These are phyloP conservation scores for Globisporangium abappressorium DNA, from an alignment of 352 stramenopile genomes.

Conservation along the genomic window DNA sequence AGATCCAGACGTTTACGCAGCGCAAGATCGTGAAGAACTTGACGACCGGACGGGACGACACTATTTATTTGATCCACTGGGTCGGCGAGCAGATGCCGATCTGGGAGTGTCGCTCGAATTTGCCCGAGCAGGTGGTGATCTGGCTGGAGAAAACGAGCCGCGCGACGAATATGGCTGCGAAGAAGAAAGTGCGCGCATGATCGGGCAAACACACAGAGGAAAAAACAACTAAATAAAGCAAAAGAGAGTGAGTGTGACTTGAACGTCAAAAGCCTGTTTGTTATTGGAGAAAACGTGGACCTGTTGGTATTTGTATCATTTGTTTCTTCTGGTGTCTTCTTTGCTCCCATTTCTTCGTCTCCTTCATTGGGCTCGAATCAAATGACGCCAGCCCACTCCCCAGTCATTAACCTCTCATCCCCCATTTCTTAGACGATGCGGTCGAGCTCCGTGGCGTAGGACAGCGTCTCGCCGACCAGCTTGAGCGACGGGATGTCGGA, in stretches of 20 bases:
- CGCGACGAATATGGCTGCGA: slow-evolving; percentile 19
- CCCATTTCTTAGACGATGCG: slow-evolving; percentile 80
- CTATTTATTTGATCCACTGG: slow-evolving; percentile 78
- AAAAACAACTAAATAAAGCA: neutral
- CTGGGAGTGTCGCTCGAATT: slow-evolving; percentile 54
- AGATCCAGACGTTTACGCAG: slow-evolving; percentile 53
- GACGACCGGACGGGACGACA: slow-evolving; percentile 45
- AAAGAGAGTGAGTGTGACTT: neutral
- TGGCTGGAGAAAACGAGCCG: slow-evolving; percentile 74
- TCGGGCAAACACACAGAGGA: neutral
- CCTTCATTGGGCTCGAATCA: neutral
- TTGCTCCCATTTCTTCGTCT: neutral
- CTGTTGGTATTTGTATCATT: neutral
- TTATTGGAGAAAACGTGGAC: neutral
- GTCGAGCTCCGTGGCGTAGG: slow-evolving; percentile 95
- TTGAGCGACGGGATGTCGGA: slow-evolving; percentile 93
- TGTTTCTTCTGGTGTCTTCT: neutral
- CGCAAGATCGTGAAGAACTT: slow-evolving; percentile 58
- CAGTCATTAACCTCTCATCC: neutral
- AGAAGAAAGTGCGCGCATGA: slow-evolving; percentile 41
- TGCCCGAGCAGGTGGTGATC: slow-evolving; percentile 50
- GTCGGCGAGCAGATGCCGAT: slow-evolving; percentile 37
- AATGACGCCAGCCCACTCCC: neutral
- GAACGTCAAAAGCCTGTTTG: neutral
- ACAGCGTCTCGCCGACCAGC: slow-evolving; percentile 93